These are phyloP conservation scores for Stereocaulon alpinum DNA, from an alignment of 495 filamentous ascomycete species.

Conservation along the genomic window DNA sequence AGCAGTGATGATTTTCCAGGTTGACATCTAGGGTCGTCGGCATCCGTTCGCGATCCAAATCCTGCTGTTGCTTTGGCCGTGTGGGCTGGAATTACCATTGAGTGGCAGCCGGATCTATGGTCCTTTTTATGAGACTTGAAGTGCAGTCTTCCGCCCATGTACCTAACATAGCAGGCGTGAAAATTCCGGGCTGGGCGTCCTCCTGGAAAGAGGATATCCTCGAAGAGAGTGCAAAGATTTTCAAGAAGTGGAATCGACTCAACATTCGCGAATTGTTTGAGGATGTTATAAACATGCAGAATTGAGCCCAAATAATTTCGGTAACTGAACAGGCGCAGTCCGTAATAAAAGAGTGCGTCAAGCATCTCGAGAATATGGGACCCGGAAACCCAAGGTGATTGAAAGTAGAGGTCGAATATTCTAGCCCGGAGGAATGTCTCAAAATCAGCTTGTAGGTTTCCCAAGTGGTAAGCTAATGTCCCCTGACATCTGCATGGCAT, in stretches of 20 bases:
- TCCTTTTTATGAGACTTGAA: constrained; percentile 15
- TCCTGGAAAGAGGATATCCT: constrained; percentile 20
- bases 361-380: constrained; percentile 22
- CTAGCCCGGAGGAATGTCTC: constrained; percentile 16
- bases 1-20: constrained; percentile 17
- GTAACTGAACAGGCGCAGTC: constrained; percentile 23
- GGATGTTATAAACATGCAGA: constrained; percentile 22
- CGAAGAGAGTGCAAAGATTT: constrained; percentile 10
- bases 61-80: constrained; percentile 23
- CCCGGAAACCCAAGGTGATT: constrained; percentile 23
- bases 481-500: constrained; percentile 24
- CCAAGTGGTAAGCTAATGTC: constrained; percentile 24
- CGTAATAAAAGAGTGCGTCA: constrained; percentile 21
- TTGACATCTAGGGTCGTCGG: constrained; percentile 18
- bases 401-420: constrained; percentile 22
- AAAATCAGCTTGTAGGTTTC: constrained; percentile 18
- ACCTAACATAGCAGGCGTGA: constrained; percentile 19
- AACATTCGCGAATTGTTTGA: constrained; percentile 13
- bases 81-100: constrained; percentile 19
- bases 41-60: constrained; percentile 13
- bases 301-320: constrained; percentile 21
- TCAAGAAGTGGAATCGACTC: constrained; percentile 21
- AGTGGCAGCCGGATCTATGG: constrained; percentile 20
- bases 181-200: constrained; percentile 22
- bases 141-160: constrained; percentile 20